Conservation (phyloP, 148 eudicot species). For the Chenopodium berlandieri region DNA sequence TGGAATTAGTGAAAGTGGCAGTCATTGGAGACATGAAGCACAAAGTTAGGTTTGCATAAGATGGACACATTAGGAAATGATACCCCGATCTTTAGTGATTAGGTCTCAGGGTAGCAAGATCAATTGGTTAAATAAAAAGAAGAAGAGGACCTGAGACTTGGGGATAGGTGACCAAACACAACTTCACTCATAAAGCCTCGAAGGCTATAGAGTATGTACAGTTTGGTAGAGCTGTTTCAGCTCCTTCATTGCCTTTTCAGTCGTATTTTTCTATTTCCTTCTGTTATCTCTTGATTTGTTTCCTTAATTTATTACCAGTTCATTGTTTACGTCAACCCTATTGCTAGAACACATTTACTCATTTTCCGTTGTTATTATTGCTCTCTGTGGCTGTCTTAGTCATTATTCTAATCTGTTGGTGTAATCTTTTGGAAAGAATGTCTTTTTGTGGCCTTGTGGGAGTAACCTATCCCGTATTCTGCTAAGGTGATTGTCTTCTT, state of each 20-base stretch:
- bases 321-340: background rate
- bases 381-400: background rate
- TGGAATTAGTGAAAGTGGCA: background rate
- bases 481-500: background rate
- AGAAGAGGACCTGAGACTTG: background rate
- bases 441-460: background rate
- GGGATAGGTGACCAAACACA: background rate
- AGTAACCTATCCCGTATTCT: background rate
- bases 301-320: background rate
- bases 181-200: background rate
- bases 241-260: background rate
- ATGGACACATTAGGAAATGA: background rate
- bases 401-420: background rate
- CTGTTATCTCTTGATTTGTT: background rate
- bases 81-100: no score
- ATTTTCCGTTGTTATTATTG: background rate
- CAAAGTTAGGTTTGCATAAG: background rate
- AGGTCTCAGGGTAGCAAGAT: background rate
- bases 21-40: background rate
- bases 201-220: background rate
- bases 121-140: background rate
- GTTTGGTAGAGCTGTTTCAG: background rate
- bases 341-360: background rate
- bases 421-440: background rate
- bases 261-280: background rate